Evolutionary conservation across 78 protist genomes (phyloP), one percentile per base, ranked within the genome.

Genomic region (slime mould (Dictyostelium discoideum)): DNA sequence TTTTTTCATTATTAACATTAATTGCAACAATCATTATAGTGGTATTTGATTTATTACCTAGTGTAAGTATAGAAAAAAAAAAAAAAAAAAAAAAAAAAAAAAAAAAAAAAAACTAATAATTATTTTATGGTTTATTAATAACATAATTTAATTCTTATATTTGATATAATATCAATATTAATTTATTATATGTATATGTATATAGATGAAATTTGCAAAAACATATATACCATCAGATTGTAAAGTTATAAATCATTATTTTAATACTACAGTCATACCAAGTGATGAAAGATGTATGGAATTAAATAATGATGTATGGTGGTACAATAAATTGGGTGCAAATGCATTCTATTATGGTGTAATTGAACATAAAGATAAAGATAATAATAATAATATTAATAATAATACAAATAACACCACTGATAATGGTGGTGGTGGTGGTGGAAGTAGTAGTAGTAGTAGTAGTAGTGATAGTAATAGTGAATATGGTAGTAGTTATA

Each of bases 271-370:
- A 5, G 7, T 24, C 9, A 79, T 73, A 26, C 16, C 26, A 24
- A 13, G 48, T 13, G 7, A 54, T n/a, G 50, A 78, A 6, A 24
- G 5, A 24, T 88, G 94, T 67, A 9, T 67, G 10, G 73, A 20
- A 9, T 46, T 88, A 63, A 80, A 88, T 46, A 44, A 26, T 44
- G 5, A 80, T 26, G 81, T 78, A 9, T 88, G 94, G 94, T 88
- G 94, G 94, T 88, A 88, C 22, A 6, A 32, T 22, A 18, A 9
- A 40, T 40, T 88, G 14, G 94, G 94, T 10, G 81, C 82, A 29
- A 80, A 88, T 46, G 78, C 57, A 26, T 88, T 88, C 69, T 88
- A 80, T 81, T 5, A 24, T 0, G n/a, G 39, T 80, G 94, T 88
- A 16, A 86, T 88, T 1, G 26, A 57, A 63, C 5, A 88, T 37